These are phyloP conservation scores for Fonsecaea pugnacius DNA, from an alignment of 2,329 filamentous ascomycete species.

Conservation along the genomic window DNA sequence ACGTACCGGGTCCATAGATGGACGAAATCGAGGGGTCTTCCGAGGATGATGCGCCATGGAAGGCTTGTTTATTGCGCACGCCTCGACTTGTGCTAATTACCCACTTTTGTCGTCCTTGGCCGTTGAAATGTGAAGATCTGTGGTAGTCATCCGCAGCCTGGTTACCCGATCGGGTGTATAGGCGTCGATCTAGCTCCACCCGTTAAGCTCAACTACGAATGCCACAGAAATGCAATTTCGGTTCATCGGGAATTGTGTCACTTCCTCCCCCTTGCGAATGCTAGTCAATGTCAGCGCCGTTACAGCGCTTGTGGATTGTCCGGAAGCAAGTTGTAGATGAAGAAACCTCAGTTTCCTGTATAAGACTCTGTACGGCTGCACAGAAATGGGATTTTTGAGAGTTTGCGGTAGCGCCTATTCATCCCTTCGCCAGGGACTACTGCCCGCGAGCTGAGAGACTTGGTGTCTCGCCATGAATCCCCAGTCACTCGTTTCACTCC, in stretches of 20 bases:
- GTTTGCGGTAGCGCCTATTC: neutral
- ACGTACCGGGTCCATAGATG: no score
- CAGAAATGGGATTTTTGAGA: neutral
- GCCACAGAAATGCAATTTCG: neutral
- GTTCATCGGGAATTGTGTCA: neutral
- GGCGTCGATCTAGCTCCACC: neutral
- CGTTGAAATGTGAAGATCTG: neutral
- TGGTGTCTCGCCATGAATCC: slow-evolving; percentile 22
- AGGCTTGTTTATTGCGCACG: neutral
- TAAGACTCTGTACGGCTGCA: neutral
- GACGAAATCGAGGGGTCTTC: neutral
- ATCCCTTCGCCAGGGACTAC: neutral
- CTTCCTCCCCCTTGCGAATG: neutral
- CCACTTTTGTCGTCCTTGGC: neutral
- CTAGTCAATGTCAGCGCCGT: neutral
- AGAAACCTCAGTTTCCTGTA: neutral
- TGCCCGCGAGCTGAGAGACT: slow-evolving; percentile 8
- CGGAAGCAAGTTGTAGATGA: neutral
- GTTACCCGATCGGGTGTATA: neutral
- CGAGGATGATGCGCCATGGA: neutral
- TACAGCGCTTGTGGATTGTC: neutral
- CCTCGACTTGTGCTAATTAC: neutral
- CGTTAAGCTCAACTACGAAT: neutral
- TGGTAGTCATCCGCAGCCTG: neutral
- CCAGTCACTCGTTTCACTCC: slow-evolving; percentile 8